Conservation (phyloP, 2,329 filamentous ascomycete species). For the Aspergillus piperis region DNA sequence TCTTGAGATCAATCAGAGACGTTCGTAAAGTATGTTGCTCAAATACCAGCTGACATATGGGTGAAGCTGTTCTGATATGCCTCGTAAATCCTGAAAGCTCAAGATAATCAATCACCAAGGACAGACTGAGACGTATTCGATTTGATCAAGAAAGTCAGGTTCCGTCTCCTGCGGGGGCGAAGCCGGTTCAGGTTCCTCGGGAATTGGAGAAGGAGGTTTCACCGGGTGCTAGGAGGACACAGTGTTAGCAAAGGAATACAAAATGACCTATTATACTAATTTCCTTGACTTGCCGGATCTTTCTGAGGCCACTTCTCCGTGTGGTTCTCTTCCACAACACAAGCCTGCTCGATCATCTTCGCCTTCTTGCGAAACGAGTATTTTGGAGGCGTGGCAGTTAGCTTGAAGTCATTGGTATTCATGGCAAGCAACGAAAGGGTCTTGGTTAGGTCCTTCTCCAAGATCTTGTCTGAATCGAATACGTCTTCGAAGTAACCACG, state of each 20-base stretch:
- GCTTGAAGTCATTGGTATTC: conserved; percentile 2
- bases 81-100: not conserved
- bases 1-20: too few relatives aligned
- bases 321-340: not conserved
- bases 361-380: conserved; percentile 13
- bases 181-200: not conserved
- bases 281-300: not conserved
- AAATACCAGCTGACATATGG: not conserved
- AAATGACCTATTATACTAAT: not conserved
- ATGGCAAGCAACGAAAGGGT: conserved; percentile 14
- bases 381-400: conserved; percentile 1
- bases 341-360: conserved; percentile 2
- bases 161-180: not conserved
- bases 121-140: not conserved
- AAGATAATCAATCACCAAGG: not conserved
- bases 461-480: conserved; percentile 14
- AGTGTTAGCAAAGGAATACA: not conserved
- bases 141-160: not conserved
- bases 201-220: not conserved
- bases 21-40: not conserved
- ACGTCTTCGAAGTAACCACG: conserved; percentile 24
- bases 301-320: not conserved
- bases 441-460: conserved; percentile 12
- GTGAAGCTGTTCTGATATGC: not conserved
- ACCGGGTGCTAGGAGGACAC: not conserved